Evolutionary conservation across 2,329 filamentous ascomycete species (phyloP).

Genomic region (Exophiala alcalophila): DNA sequence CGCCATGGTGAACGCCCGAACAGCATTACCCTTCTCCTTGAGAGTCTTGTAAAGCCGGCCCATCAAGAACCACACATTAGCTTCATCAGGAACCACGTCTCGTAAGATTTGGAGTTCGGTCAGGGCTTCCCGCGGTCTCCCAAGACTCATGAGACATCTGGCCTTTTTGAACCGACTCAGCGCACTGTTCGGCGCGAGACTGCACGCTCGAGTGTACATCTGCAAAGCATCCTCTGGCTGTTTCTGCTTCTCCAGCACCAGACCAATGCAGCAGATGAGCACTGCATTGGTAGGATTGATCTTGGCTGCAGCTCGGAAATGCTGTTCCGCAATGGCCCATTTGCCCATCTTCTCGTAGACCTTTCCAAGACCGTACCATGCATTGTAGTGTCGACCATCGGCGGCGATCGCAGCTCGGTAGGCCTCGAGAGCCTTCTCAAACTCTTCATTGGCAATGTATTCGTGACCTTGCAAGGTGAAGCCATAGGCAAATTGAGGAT

Average conservation of each 20-base stretch:
- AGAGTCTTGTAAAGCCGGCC: constrained; percentile 63
- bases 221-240: constrained; percentile 73
- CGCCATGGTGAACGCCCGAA: constrained; percentile 90
- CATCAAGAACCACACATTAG: constrained; percentile 91
- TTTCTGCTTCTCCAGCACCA: constrained; percentile 83
- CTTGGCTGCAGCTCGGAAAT: constrained; percentile 80
- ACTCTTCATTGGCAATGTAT: constrained; percentile 93
- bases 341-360: constrained; percentile 90
- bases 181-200: constrained; percentile 75
- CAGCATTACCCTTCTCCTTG: constrained; percentile 66
- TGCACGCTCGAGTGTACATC: constrained; percentile 78
- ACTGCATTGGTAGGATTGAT: constrained; percentile 96
- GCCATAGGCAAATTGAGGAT: constrained; percentile 88
- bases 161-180: constrained; percentile 92
- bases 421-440: constrained; percentile 84
- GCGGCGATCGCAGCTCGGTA: constrained; percentile 84
- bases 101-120: constrained; percentile 83
- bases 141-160: constrained; percentile 73
- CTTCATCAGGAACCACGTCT: constrained; percentile 87
- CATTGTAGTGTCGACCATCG: constrained; percentile 90
- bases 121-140: constrained; percentile 67
- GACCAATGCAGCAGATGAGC: constrained; percentile 86
- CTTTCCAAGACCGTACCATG: constrained; percentile 83
- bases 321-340: constrained; percentile 83
- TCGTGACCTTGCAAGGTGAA: constrained; percentile 96